Percentiles rank a stretch among this genome's conserved stretches.
These are phyloP conservation scores for Emergomyces pasteurianus DNA, from an alignment of 2,329 filamentous ascomycete species.

Conservation along the genomic window DNA sequence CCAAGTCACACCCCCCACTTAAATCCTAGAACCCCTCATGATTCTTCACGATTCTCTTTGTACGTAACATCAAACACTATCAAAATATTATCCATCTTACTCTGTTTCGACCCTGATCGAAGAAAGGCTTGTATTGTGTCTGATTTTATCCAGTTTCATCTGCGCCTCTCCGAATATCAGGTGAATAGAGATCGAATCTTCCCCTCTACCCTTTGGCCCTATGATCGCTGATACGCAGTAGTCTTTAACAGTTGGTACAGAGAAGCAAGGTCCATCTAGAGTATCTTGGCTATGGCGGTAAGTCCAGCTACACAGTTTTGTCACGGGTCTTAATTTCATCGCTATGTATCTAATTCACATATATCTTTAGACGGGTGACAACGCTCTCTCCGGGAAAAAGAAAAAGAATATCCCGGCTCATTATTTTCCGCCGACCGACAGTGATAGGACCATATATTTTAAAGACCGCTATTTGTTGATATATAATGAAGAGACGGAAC, in stretches of 20 bases:
- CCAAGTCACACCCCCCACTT: not conserved
- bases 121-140: not conserved
- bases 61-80: not conserved
- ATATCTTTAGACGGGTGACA: not conserved
- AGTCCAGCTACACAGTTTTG: not conserved
- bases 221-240: not conserved
- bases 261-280: not conserved
- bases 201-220: not conserved
- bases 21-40: not conserved
- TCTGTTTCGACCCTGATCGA: not conserved
- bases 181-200: not conserved
- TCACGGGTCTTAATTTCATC: not conserved
- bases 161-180: not conserved
- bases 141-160: not conserved
- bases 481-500: not conserved
- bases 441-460: not conserved
- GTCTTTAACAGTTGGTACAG: not conserved
- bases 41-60: not conserved
- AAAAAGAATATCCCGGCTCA: not conserved
- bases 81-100: not conserved
- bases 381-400: not conserved
- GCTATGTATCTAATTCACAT: not conserved
- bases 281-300: not conserved
- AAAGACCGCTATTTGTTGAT: not conserved
- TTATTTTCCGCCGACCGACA: not conserved